A percentile compares a stretch with the other conserved stretches of the same genome.
Conservation (phyloP, 2,329 filamentous ascomycete species). For the Neurospora sp. region DNA sequence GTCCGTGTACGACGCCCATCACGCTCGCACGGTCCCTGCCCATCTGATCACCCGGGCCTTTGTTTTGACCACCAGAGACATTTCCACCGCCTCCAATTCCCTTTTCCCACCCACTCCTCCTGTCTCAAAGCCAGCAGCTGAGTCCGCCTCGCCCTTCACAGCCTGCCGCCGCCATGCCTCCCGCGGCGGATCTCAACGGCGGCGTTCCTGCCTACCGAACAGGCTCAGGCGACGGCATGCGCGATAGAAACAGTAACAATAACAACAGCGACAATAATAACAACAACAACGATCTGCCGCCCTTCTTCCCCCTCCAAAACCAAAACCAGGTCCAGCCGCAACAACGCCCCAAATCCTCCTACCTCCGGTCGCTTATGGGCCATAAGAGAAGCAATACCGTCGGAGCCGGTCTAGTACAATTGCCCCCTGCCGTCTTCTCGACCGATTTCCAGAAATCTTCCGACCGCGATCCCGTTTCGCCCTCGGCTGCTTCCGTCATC, state of each 20-base stretch:
- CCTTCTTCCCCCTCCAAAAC: constrained; percentile 17
- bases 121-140: neutral
- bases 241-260: neutral
- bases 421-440: neutral
- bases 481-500: constrained; percentile 16
- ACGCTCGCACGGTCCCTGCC: neutral
- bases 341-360: constrained; percentile 37
- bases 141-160: neutral
- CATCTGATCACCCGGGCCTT: neutral
- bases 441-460: neutral
- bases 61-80: neutral
- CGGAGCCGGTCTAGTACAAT: constrained; percentile 22
- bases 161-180: constrained; percentile 7
- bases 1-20: neutral
- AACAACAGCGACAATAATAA: neutral
- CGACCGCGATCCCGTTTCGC: constrained; percentile 15
- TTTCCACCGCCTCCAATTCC: neutral
- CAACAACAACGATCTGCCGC: neutral
- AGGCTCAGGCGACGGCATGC: neutral
- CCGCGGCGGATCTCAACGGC: constrained; percentile 8
- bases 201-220: constrained; percentile 3
- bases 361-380: constrained; percentile 40
- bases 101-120: neutral
- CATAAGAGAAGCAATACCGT: constrained; percentile 36
- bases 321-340: neutral